phyloP scores from a whole-genome alignment of 2,329 filamentous ascomycete species.

The Cladosporium oxysporum region DNA sequence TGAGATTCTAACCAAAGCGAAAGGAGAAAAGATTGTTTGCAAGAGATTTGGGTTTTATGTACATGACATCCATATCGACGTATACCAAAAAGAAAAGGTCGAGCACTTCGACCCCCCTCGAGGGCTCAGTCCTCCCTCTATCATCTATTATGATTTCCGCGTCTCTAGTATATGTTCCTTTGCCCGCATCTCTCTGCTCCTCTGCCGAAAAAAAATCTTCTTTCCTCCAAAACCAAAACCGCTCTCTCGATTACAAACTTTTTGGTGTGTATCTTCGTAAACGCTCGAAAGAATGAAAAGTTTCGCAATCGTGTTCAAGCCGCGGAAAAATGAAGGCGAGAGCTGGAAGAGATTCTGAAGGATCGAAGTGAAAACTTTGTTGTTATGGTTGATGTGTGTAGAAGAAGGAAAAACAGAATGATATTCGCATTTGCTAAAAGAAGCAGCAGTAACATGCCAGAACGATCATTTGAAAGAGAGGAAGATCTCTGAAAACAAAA shows the following conservation, averaged over 20 bases:
- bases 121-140: constrained; percentile 7
- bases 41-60: constrained; percentile 8
- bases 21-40: not conserved
- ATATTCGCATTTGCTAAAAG: constrained; percentile 1
- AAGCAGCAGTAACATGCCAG: constrained; percentile 16
- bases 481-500: not conserved
- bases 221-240: not conserved
- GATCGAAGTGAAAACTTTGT: not conserved
- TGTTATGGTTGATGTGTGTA: not conserved
- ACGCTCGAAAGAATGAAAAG: not conserved
- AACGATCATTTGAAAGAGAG: constrained; percentile 11
- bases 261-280: not conserved
- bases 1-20: not conserved
- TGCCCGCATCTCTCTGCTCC: not conserved
- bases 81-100: constrained; percentile 8
- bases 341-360: not conserved
- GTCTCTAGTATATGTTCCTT: constrained; percentile 5
- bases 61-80: constrained; percentile 10
- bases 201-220: not conserved
- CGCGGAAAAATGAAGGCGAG: not conserved
- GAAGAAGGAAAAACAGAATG: not conserved
- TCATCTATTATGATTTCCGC: constrained; percentile 14
- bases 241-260: constrained; percentile 12
- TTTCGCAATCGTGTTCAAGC: not conserved
- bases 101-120: constrained; percentile 15